phyloP scores from a whole-genome alignment of 2,329 filamentous ascomycete species.

The Tolypocladium guangdongense region DNA sequence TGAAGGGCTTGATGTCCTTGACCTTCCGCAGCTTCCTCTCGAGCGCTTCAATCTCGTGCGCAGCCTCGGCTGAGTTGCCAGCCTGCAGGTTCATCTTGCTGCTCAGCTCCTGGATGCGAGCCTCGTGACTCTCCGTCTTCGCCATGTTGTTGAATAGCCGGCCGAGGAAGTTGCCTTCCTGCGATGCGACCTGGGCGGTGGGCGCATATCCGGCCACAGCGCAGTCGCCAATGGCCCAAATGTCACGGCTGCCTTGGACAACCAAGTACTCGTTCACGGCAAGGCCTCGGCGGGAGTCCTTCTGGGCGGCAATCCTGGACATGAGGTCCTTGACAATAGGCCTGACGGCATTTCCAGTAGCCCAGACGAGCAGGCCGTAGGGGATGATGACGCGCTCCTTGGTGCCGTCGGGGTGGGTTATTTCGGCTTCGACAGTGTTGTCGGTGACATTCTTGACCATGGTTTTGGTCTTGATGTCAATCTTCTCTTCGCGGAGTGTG shows the following conservation, averaged over 20 bases:
- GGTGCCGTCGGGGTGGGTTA: conserved; percentile 68
- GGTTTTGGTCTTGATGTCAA: conserved; percentile 94
- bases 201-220: conserved; percentile 95
- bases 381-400: conserved; percentile 76
- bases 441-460: conserved; percentile 97
- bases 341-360: conserved; percentile 89
- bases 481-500: conserved; percentile 97
- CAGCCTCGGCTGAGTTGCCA: conserved; percentile 55
- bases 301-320: conserved; percentile 83
- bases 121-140: conserved; percentile 77
- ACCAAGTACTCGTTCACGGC: conserved; percentile 98
- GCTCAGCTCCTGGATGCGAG: conserved; percentile 60
- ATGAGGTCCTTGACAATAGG: conserved; percentile 87
- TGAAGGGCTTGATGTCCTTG: conserved; percentile 94
- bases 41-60: conserved; percentile 67
- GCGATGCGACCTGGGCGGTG: conserved; percentile 89
- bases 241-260: conserved; percentile 90
- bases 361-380: conserved; percentile 95
- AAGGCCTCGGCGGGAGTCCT: conserved; percentile 86
- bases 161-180: conserved; percentile 92
- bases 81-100: conserved; percentile 48
- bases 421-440: conserved; percentile 85
- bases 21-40: conserved; percentile 81
- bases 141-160: conserved; percentile 98
- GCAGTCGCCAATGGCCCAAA: conserved; percentile 97